Evolutionary conservation across 352 stramenopile genomes (phyloP).

Genomic region (Phytophthora citrophthora): DNA sequence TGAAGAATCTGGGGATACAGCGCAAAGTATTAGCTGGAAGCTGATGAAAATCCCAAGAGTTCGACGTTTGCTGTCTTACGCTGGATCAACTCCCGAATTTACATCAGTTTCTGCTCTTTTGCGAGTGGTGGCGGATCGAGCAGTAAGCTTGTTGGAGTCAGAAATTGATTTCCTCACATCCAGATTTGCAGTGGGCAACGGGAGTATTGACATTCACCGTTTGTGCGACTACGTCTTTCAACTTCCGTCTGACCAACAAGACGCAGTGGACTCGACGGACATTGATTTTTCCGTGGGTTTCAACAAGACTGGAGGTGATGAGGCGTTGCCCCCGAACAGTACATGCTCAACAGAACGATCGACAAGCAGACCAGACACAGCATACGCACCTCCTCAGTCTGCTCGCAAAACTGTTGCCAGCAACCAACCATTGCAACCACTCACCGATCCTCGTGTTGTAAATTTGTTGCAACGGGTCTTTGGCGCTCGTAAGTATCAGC

Average conservation of each 20-base stretch:
- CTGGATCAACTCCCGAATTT: constrained; percentile 12
- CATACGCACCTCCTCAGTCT: constrained; percentile 11
- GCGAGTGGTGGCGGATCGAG: constrained; percentile 31
- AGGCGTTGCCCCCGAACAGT: constrained; percentile 25
- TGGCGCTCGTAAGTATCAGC: constrained; percentile 65
- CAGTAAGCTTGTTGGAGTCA: constrained; percentile 29
- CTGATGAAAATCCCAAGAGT: constrained; percentile 37
- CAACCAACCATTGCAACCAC: constrained; percentile 7
- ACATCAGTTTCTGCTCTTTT: constrained; percentile 37
- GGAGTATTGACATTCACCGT: constrained; percentile 41
- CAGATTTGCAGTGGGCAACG: constrained; percentile 32
- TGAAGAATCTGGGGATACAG: constrained; percentile 11
- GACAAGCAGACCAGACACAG: neutral
- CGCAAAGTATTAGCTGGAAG: constrained; percentile 27
- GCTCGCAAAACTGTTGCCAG: constrained; percentile 7
- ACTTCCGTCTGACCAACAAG: constrained; percentile 15
- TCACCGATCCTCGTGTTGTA: constrained; percentile 40
- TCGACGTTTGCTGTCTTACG: constrained; percentile 24
- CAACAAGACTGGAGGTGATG: constrained; percentile 9
- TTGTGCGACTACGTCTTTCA: constrained; percentile 52
- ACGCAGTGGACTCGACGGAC: constrained; percentile 18
- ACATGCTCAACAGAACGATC: constrained; percentile 13
- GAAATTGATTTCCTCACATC: constrained; percentile 41
- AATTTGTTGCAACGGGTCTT: constrained; percentile 64
- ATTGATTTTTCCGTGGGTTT: constrained; percentile 27